Evolutionary conservation across 2,329 filamentous ascomycete species (phyloP).

Genomic region (Ophiostoma novo-ulmi): DNA sequence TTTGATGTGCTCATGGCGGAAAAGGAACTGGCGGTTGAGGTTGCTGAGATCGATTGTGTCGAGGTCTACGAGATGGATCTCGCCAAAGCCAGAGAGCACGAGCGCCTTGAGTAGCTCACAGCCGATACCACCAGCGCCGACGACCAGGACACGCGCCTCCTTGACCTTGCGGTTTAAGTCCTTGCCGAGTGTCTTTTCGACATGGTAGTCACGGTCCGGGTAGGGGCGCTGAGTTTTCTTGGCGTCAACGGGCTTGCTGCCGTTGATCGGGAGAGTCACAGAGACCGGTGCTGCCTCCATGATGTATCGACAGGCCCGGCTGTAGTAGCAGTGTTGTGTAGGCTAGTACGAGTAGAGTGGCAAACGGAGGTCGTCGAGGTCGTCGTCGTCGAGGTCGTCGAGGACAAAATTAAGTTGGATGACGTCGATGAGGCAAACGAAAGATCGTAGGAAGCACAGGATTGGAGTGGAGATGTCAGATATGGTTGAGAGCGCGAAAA

Average conservation of each 20-base stretch:
- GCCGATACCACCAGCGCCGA: conserved; percentile 93
- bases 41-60: conserved; percentile 98
- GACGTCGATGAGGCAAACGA: conserved; percentile 9
- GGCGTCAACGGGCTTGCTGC: conserved; percentile 6
- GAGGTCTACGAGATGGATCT: conserved; percentile 91
- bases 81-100: conserved; percentile 82
- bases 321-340: too few relatives aligned
- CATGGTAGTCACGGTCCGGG: conserved; percentile 15
- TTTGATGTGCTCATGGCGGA: conserved; percentile 95
- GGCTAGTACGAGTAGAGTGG: not conserved
- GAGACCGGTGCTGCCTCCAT: conserved; percentile 8
- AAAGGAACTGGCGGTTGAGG: conserved; percentile 94
- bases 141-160: conserved; percentile 71
- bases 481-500: not conserved
- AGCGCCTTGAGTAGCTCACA: conserved; percentile 98
- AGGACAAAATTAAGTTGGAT: not conserved
- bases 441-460: not conserved
- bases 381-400: not conserved
- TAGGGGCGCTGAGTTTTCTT: not conserved
- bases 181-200: not conserved
- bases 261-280: conserved; percentile 9
- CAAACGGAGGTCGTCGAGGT: not conserved
- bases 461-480: not conserved
- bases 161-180: conserved; percentile 14
- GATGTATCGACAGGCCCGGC: not conserved